phyloP scores from a whole-genome alignment of 1,139 yeast species.

The Taphrina sp. region DNA sequence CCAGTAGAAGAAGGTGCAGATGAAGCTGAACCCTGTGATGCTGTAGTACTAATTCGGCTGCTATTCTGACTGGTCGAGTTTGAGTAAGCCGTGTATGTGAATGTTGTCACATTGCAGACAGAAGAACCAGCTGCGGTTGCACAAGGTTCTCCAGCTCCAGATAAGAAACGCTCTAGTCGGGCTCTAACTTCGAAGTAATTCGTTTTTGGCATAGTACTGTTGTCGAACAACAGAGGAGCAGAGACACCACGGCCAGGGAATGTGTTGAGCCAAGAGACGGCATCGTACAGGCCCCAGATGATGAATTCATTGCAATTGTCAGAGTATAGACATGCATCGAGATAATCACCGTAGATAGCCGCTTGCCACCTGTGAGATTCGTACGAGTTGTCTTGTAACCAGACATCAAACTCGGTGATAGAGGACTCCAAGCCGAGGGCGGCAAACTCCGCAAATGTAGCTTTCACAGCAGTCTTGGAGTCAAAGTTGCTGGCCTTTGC shows the following conservation, averaged over 20 bases:
- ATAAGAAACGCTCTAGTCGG: not conserved
- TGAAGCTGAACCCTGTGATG: too few species aligned
- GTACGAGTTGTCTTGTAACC: slow-evolving; percentile 1
- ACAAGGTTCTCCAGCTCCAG: not conserved
- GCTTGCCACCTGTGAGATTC: not conserved
- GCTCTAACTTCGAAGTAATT: not conserved
- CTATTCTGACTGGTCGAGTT: not conserved
- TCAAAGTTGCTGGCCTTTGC: slow-evolving; percentile 2
- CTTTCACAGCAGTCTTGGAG: not conserved
- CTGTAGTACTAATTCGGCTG: too few species aligned
- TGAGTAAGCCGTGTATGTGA: not conserved
- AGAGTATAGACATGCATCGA: slow-evolving; percentile 1
- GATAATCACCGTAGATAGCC: slow-evolving; percentile 3
- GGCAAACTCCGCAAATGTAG: not conserved
- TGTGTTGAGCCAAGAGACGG: not conserved
- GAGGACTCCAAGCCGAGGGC: not conserved
- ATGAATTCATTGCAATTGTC: not conserved
- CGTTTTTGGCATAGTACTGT: not conserved
- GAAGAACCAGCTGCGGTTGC: not conserved
- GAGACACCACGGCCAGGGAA: not conserved
- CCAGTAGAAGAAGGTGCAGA: too few species aligned
- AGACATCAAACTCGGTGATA: not conserved
- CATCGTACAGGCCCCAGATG: not conserved
- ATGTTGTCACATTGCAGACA: not conserved
- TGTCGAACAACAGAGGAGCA: not conserved